Evolutionary conservation across 1,284 basidiomycete species (phyloP), one percentile per base, ranked within the genome.

Genomic region (Apiotrichum gracile): DNA sequence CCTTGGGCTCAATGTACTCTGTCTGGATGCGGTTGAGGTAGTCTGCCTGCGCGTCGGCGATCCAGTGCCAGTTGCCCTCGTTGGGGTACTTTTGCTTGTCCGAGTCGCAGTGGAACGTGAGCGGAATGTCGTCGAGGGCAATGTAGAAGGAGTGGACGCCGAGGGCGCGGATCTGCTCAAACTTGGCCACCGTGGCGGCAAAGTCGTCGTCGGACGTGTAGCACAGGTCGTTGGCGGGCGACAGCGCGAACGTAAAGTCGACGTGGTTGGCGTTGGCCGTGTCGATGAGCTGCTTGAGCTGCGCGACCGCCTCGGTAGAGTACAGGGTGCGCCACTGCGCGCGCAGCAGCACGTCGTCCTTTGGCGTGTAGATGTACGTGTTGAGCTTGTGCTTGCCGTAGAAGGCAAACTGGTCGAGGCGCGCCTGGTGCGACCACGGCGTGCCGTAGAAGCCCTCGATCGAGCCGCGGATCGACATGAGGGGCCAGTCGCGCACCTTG

Each of bases 361-460:
- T 35, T 8, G 34, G 34, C 14, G 34, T n/a, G 34, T 35, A 35
- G 14, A 35, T n/a, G 34, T 35, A 35, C 5, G 34, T 35, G 8
- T 35, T 35, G 8, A 14, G 5, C 16, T 35, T 35, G 34, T 16
- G n/a, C 14, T 16, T 14, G 5, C 39, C 39, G 21, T 40, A 40
- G 39, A 24, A 40, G 10, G 19, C 24, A 12, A 40, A 22, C 21
- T 24, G 39, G 21, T 24, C 22, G 21, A 40, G 39, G 10, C 39
- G 39, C 10, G 19, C 39, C 13, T 22, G 21, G 21, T 40, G 39
- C 39, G 39, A 24, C 39, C 21, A 40, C 13, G 39, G 39, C 7
- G 10, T 24, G 10, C 21, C 39, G 39, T 40, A 40, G 24, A 40
- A 40, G 22, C 21, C 39, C 12, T 40, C 19, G 39, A 40, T 87